Conservation (phyloP, 768 basidiomycete species). For the Lactifluus pinguis region DNA sequence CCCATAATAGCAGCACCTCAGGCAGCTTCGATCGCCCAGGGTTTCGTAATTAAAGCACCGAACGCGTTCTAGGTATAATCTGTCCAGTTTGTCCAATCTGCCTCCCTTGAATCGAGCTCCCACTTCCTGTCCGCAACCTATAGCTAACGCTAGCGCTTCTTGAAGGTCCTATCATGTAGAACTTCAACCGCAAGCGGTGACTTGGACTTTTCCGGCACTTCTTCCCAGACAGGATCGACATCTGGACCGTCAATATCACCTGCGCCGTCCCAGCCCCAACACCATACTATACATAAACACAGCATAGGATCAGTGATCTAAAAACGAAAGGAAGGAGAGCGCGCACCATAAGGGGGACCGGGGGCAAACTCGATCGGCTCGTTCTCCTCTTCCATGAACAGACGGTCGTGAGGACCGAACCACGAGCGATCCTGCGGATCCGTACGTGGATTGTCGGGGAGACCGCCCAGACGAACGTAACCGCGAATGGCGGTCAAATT, state of each 20-base stretch:
- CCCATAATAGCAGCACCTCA: background rate
- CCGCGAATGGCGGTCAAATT: conserved; percentile 96
- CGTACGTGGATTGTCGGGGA: conserved; percentile 90
- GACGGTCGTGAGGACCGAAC: conserved; percentile 94
- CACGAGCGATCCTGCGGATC: conserved; percentile 97
- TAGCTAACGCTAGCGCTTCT: background rate
- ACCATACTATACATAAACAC: conserved; percentile 64
- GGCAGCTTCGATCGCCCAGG: background rate
- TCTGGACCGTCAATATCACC: conserved; percentile 97
- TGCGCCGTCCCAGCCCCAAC: conserved; percentile 99
- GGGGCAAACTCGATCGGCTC: conserved; percentile 65
- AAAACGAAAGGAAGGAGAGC: background rate
- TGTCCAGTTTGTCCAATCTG: background rate
- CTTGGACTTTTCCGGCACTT: conserved; percentile 59
- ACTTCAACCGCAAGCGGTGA: conserved; percentile 52
- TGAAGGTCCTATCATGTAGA: conserved; percentile 49
- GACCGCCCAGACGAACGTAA: conserved; percentile 89
- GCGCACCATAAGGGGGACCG: conserved; percentile 83
- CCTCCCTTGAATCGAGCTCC: background rate
- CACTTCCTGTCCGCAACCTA: background rate
- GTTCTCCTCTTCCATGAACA: conserved; percentile 85
- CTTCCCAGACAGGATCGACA: conserved; percentile 96
- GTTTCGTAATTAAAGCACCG: background rate
- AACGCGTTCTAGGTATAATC: background rate
- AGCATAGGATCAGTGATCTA: background rate